Evolutionary conservation across 768 basidiomycete genomes (phyloP).

Genomic region (Suillus clintonianus): DNA sequence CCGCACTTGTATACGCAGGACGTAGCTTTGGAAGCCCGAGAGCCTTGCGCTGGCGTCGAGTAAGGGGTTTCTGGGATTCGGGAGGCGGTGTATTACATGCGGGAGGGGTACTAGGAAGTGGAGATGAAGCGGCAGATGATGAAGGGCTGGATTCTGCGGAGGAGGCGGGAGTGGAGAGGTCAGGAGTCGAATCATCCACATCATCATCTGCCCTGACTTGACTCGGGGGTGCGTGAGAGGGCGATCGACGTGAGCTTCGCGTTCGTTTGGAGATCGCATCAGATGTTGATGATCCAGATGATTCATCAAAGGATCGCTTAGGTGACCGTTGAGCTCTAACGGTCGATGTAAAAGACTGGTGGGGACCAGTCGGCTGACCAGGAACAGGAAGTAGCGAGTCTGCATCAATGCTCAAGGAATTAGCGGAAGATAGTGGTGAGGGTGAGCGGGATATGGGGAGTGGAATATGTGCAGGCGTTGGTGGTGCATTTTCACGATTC

Average conservation of each 20-base stretch:
- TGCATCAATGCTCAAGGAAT: slow-evolving; percentile 25
- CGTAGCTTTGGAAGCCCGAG: slow-evolving; percentile 65
- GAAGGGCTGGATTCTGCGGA: slow-evolving; percentile 29
- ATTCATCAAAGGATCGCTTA: slow-evolving; percentile 63
- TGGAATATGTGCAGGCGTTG: slow-evolving; percentile 35
- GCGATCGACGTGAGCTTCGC: slow-evolving; percentile 28
- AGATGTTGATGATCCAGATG: slow-evolving; percentile 43
- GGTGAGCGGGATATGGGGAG: slow-evolving; percentile 41
- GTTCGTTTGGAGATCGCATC: slow-evolving; percentile 39
- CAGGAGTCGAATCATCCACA: slow-evolving; percentile 40
- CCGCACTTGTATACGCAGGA: slow-evolving; percentile 41
- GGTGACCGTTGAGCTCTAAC: slow-evolving; percentile 49
- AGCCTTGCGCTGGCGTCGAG: slow-evolving; percentile 68
- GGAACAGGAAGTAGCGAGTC: slow-evolving; percentile 31
- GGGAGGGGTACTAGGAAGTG: slow-evolving; percentile 37
- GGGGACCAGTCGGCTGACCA: slow-evolving; percentile 14
- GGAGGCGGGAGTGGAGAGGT: slow-evolving; percentile 41
- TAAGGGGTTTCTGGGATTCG: slow-evolving; percentile 47
- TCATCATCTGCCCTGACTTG: slow-evolving; percentile 29
- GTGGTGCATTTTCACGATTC: slow-evolving; percentile 23
- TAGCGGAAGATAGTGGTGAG: slow-evolving; percentile 31
- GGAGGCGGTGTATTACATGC: slow-evolving; percentile 24
- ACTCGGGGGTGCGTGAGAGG: slow-evolving; percentile 11
- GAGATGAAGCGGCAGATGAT: slow-evolving; percentile 35
- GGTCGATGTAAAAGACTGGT: slow-evolving; percentile 8